Conservation (phyloP, 2,329 filamentous ascomycete species). For the Aspergillus sp. region DNA sequence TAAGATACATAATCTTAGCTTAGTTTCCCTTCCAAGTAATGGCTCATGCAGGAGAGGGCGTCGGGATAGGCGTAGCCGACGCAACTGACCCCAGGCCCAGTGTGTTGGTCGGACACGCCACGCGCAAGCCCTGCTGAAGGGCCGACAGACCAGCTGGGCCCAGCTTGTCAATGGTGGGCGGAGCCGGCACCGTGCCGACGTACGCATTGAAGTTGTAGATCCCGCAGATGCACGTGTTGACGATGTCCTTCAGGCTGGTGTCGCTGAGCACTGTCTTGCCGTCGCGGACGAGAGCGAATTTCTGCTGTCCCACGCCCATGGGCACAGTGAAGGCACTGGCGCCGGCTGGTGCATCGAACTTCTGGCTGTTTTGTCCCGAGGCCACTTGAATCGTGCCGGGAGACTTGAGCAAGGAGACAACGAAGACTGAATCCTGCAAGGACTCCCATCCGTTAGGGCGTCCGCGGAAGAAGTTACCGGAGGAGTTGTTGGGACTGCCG, state of each 20-base stretch:
- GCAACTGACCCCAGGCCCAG: conserved; percentile 16
- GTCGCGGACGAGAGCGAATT: conserved; percentile 49
- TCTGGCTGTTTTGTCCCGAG: conserved; percentile 48
- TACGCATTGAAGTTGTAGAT: conserved; percentile 62
- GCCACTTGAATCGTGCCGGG: conserved; percentile 49
- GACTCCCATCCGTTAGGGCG: conserved; percentile 54
- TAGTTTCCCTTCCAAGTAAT: conserved; percentile 4
- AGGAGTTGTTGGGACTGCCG: conserved; percentile 46
- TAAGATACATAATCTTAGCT: no score
- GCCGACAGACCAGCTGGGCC: conserved; percentile 34
- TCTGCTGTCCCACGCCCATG: conserved; percentile 53
- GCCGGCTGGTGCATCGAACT: conserved; percentile 51
- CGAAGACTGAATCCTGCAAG: conserved; percentile 54
- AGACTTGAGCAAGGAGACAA: conserved; percentile 53
- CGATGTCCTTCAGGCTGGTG: conserved; percentile 54
- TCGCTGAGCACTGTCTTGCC: conserved; percentile 47
- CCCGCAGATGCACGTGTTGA: conserved; percentile 50
- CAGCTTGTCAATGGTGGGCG: conserved; percentile 37
- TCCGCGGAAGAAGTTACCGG: conserved; percentile 56
- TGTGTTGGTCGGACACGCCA: conserved; percentile 31
- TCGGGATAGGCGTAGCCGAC: neutral
- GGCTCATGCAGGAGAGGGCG: neutral
- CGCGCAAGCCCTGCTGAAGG: conserved; percentile 32
- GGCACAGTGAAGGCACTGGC: conserved; percentile 48
- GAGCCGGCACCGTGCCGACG: conserved; percentile 52